Evolutionary conservation across 352 stramenopile species (phyloP), one percentile per base, ranked within the genome.

Genomic region (Pythium sp.): DNA sequence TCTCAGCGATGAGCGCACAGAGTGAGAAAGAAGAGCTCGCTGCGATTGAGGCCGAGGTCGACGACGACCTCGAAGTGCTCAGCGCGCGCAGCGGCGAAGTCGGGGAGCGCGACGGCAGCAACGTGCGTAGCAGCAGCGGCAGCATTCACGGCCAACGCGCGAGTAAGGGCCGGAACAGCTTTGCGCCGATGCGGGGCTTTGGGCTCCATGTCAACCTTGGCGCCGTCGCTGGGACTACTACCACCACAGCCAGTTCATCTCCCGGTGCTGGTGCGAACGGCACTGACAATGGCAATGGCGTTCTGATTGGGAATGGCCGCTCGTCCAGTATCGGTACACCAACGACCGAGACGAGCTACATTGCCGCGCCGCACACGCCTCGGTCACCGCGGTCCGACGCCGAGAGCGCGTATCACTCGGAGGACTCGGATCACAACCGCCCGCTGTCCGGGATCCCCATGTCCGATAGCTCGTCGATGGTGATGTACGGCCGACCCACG

Each of bases 61-160:
- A 93, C 64, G 86, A 93, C 28, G 85, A 89, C 65, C 75, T 93
- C 49, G 86, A 93, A 53, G 82, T 93, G 22, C 72, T 91, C 26
- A 93, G 86, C 69, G 80, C 77, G n/a, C 81, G 80, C 67, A 92
- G 83, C 55, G 78, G 82, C 30, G 82, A 90, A 55, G 77, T 80
- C 34, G 73, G 73, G 60, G 76, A 85, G 60, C 78, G 76, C 36
- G 72, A 73, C 28, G 77, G 75, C 65, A 84, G 73, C 46, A 72
- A 56, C 20, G 71, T 34, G 71, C 49, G 61, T 65, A 59, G 64
- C 70, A 57, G 41, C 38, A 62, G 65, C 11, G 36, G 32, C 22
- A 71, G 68, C 22, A n/a, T 55, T 65, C 55, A 58, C n/a, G 36
- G 22, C 24, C 55, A 75, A 36, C 68, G 64, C 22, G 20, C 43